A percentile compares a stretch with the other conserved stretches of the same genome.
Conservation (phyloP, 108 stramenopile species). For the Skeletonema grethae region DNA sequence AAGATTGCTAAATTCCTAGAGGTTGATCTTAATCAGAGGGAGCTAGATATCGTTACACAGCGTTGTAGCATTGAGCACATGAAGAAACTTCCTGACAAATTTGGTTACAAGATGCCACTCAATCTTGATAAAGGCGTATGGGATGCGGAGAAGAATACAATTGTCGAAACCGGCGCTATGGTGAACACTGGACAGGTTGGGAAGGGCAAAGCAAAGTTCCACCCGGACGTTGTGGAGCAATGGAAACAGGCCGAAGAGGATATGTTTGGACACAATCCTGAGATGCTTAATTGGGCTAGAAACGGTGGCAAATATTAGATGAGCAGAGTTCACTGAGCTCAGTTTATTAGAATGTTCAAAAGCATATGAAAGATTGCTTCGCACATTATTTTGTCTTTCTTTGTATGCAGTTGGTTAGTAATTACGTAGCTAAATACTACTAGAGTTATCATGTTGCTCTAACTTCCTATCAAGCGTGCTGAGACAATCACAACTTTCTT, state of each 20-base stretch:
- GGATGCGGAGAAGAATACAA: slow-evolving; percentile 20
- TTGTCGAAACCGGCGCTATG: slow-evolving; percentile 17
- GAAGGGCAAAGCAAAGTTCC: slow-evolving; percentile 29
- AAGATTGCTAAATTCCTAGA: slow-evolving; percentile 50
- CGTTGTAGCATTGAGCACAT: slow-evolving; percentile 52
- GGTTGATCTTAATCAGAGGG: slow-evolving; percentile 29
- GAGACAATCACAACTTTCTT: slow-evolving; percentile 12
- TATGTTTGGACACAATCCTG: slow-evolving; percentile 31
- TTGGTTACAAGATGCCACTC: slow-evolving; percentile 39
- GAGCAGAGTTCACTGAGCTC: not conserved
- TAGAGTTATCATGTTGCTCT: not conserved
- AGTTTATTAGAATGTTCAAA: no score
- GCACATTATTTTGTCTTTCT: not conserved
- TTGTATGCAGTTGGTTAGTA: not conserved
- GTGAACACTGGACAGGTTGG: slow-evolving; percentile 23
- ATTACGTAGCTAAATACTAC: no score
- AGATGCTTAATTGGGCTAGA: slow-evolving; percentile 32
- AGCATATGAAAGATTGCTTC: no score
- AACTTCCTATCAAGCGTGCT: slow-evolving; percentile 18
- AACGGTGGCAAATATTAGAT: slow-evolving; percentile 27
- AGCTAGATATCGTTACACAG: slow-evolving; percentile 30
- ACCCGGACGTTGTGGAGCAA: slow-evolving; percentile 18
- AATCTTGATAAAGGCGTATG: slow-evolving; percentile 38
- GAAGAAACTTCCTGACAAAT: slow-evolving; percentile 35
- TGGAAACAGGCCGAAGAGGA: slow-evolving; percentile 44